A percentile compares a stretch with the other conserved stretches of the same genome.
Evolutionary conservation across 1,284 basidiomycete species (phyloP).

Genomic region (Rhizoctonia solani): DNA sequence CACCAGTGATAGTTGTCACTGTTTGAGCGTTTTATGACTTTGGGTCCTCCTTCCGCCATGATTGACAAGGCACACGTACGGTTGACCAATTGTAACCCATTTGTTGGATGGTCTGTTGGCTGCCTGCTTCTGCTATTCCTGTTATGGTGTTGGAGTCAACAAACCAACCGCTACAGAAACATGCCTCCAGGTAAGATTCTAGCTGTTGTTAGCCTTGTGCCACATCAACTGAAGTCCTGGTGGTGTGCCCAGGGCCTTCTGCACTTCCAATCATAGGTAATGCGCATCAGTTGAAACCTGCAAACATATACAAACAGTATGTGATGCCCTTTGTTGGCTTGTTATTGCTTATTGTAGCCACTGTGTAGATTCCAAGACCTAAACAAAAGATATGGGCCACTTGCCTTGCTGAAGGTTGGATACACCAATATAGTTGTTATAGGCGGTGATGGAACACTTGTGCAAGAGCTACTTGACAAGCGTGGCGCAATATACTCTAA

Average conservation of each 20-base stretch:
- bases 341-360: neutral
- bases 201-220: too few relatives aligned
- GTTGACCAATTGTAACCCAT: too few relatives aligned
- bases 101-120: too few relatives aligned
- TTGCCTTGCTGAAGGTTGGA: slow-evolving; percentile 17
- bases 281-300: slow-evolving; percentile 1
- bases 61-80: too few relatives aligned
- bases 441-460: slow-evolving; percentile 27
- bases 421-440: neutral
- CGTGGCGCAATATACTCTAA: slow-evolving; percentile 29
- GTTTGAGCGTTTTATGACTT: too few relatives aligned
- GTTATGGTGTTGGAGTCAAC: too few relatives aligned
- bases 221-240: neutral
- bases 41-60: too few relatives aligned
- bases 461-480: slow-evolving; percentile 25
- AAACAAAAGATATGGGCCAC: slow-evolving; percentile 23
- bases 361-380: neutral
- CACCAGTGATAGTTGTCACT: too few relatives aligned
- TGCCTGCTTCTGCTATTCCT: too few relatives aligned
- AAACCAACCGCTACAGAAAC: too few relatives aligned
- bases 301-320: slow-evolving; percentile 12
- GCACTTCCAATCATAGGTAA: slow-evolving; percentile 8
- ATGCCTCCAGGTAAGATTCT: too few relatives aligned
- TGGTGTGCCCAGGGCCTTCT: neutral
- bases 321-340: neutral